Evolutionary conservation across 2,329 filamentous ascomycete genomes (phyloP).

Genomic region (Neofusicoccum sp.): DNA sequence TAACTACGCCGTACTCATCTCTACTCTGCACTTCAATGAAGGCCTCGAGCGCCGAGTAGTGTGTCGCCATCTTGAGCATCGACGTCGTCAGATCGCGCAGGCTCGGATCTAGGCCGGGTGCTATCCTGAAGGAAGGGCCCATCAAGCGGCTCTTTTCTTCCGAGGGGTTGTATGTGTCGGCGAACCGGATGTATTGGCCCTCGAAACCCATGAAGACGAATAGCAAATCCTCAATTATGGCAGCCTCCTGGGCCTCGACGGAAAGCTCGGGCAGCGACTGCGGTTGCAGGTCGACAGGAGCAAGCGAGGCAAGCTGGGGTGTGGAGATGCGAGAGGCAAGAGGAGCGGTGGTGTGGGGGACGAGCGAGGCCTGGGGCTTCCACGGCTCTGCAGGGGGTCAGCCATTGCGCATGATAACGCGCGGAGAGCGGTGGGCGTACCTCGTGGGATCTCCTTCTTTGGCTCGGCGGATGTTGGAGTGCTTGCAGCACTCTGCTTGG

Average conservation of each 20-base stretch:
- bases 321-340: slow-evolving; percentile 66
- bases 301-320: slow-evolving; percentile 62
- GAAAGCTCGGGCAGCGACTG: slow-evolving; percentile 67
- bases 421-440: neutral
- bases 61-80: slow-evolving; percentile 91
- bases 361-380: slow-evolving; percentile 75
- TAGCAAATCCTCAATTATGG: slow-evolving; percentile 83
- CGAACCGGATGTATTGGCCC: slow-evolving; percentile 92
- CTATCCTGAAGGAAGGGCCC: slow-evolving; percentile 76
- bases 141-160: slow-evolving; percentile 84
- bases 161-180: slow-evolving; percentile 74
- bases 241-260: slow-evolving; percentile 79
- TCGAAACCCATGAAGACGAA: slow-evolving; percentile 98
- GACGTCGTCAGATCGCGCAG: slow-evolving; percentile 81
- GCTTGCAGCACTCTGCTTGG: neutral
- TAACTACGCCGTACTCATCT: slow-evolving; percentile 90
- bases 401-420: neutral
- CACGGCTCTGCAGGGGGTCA: slow-evolving; percentile 51
- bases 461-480: slow-evolving; percentile 1
- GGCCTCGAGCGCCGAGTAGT: slow-evolving; percentile 85
- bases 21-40: slow-evolving; percentile 94
- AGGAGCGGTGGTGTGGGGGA: slow-evolving; percentile 68
- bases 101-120: slow-evolving; percentile 84
- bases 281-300: slow-evolving; percentile 68
- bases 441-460: slow-evolving; percentile 16